phyloP scores from a whole-genome alignment of 2,329 filamentous ascomycete species.

The Xylariales sp. region DNA sequence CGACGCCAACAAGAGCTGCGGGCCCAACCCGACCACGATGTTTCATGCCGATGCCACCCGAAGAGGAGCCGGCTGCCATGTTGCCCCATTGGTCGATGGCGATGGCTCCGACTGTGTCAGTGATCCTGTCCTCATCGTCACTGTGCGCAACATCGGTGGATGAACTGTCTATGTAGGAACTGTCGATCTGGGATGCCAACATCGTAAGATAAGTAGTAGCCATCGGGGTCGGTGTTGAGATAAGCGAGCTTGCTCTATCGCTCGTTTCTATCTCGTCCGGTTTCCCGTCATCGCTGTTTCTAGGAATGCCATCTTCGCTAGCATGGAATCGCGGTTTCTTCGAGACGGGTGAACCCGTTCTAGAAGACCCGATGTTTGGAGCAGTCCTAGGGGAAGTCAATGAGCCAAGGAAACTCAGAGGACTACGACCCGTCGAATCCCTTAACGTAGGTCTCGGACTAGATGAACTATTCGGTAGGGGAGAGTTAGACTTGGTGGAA shows the following conservation, averaged over 20 bases:
- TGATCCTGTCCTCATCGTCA: constrained; percentile 59
- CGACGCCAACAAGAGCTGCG: constrained; percentile 86
- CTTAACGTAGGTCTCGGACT: constrained; percentile 15
- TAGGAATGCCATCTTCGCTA: neutral
- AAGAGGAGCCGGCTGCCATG: constrained; percentile 93
- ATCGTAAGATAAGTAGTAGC: neutral
- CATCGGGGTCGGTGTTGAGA: neutral
- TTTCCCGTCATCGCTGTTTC: neutral
- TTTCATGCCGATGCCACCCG: constrained; percentile 98
- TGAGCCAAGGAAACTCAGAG: constrained; percentile 21
- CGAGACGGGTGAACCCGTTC: constrained; percentile 9
- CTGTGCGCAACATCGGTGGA: neutral
- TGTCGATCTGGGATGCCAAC: neutral
- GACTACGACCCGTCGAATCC: constrained; percentile 18
- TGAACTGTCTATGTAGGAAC: neutral
- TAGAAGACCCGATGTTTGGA: constrained; percentile 2
- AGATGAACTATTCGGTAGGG: constrained; percentile 11
- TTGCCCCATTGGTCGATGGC: constrained; percentile 80
- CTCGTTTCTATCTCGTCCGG: constrained; percentile 4
- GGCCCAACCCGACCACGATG: constrained; percentile 87
- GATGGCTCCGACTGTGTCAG: constrained; percentile 93
- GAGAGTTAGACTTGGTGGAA: constrained; percentile 12
- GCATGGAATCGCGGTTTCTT: constrained; percentile 1
- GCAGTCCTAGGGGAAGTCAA: constrained; percentile 6
- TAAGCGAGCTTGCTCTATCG: constrained; percentile 2